phyloP scores from a whole-genome alignment of 495 filamentous ascomycete genomes.

The Podospora bellae-mahoneyi region DNA sequence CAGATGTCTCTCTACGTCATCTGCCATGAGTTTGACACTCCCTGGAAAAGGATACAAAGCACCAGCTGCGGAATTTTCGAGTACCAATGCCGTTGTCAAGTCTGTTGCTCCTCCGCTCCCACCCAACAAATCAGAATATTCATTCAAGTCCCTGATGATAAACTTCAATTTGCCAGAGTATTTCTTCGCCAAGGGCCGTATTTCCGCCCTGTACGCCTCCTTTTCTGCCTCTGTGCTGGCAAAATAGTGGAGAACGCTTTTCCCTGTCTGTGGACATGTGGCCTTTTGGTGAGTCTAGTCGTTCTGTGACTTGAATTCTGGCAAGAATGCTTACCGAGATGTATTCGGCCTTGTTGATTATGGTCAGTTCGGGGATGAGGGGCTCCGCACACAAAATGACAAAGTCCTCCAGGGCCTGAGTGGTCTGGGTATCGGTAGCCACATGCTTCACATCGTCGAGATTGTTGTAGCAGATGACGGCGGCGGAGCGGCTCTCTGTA shows the following conservation, averaged over 20 bases:
- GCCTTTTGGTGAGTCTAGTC: not conserved
- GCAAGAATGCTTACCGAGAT: constrained; percentile 23
- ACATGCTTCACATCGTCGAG: constrained; percentile 21
- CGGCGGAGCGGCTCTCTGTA: constrained; percentile 15
- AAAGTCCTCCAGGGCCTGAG: constrained; percentile 30
- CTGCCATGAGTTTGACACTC: constrained; percentile 14
- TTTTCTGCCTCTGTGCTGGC: constrained; percentile 19
- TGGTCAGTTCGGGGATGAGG: constrained; percentile 37
- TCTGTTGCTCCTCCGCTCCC: constrained; percentile 15
- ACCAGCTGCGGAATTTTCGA: constrained; percentile 24
- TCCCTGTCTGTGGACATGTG: constrained; percentile 25
- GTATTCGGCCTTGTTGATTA: constrained; percentile 32
- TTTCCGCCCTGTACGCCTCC: constrained; percentile 19
- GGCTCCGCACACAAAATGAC: constrained; percentile 25
- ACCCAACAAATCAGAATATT: constrained; percentile 33
- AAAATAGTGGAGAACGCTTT: constrained; percentile 39
- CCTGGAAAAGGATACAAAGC: constrained; percentile 22
- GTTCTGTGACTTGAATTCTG: not conserved
- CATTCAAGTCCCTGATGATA: constrained; percentile 32
- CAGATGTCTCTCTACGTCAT: constrained; percentile 21
- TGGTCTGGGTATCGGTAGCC: constrained; percentile 1
- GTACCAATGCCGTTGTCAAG: constrained; percentile 16
- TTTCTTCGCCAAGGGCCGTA: constrained; percentile 35
- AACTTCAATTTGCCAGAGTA: constrained; percentile 36
- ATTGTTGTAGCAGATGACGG: constrained; percentile 34